Evolutionary conservation across 805 yeast species (phyloP), one percentile per base, ranked within the genome.

Genomic region (Pichia rugopelliculosa): DNA sequence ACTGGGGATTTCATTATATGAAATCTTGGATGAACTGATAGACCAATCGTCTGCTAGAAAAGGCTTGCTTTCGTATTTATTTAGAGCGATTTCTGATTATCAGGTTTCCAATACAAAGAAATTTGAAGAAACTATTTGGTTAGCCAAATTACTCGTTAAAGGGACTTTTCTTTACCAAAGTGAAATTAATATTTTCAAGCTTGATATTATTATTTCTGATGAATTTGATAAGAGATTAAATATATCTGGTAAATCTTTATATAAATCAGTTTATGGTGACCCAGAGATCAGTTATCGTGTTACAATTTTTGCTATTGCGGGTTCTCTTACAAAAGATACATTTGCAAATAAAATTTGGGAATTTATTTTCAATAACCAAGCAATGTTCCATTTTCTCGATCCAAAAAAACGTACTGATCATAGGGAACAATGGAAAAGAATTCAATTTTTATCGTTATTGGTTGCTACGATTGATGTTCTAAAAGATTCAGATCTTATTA

Each of bases 331-430:
- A 23, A 48, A 68, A 1, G 25, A 56, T 1, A 46, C 41, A 1
- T 68, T 69, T 58, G 71, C 70, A 0, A 42, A 45, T 11, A 41
- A 47, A 0, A 47, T 75, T 3, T 62, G 75, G 56, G 54, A 62
- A 1, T 66, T 51, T 49, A 63, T 79, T 18, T 48, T 76, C 15
- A 62, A 62, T 0, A 62, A 70, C 26, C 69, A 68, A 12, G 60
- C 58, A 4, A 59, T 61, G 8, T 73, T 70, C 53, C 69, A 71
- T 36, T 59, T 85, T 3, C 64, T 80, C 36, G 56, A 59, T 1
- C 82, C 84, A 2, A 56, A 66, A 26, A 79, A 75, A 57, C 70
- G 77, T 38, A 75, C 79, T 0, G 93, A 86, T 58, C 85, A 87
- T 0, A 66, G 67, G 8, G 96, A 87, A 59, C 93, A 86, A 57